Percentiles rank a stretch among this genome's conserved stretches.
These are phyloP conservation scores for Candida krabiensis DNA, from an alignment of 805 yeast species.

Conservation along the genomic window DNA sequence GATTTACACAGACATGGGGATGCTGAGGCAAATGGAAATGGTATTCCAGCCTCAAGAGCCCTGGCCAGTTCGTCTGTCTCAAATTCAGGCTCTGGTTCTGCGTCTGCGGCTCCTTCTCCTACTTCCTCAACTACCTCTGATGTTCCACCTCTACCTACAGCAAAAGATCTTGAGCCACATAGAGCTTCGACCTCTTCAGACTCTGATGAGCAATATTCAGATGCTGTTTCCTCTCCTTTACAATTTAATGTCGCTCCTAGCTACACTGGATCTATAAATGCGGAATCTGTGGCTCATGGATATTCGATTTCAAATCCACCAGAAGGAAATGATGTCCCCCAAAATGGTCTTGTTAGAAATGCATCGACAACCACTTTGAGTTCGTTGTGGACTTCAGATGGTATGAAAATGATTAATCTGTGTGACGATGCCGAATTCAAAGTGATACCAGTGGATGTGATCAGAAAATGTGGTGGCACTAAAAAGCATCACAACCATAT, in stretches of 20 bases:
- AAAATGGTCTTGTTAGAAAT: slow-evolving; percentile 8
- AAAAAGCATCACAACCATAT: slow-evolving; percentile 19
- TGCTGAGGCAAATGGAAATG: not conserved
- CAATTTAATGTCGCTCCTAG: not conserved
- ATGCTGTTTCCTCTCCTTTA: slow-evolving; percentile 5
- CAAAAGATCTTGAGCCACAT: not conserved
- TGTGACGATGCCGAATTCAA: slow-evolving; percentile 20
- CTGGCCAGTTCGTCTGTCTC: not conserved
- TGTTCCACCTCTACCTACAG: not conserved
- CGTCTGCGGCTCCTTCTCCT: slow-evolving; percentile 1
- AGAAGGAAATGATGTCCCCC: not conserved
- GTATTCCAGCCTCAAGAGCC: not conserved
- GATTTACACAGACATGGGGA: slow-evolving; percentile 9
- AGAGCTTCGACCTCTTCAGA: not conserved
- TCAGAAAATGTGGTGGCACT: slow-evolving; percentile 25
- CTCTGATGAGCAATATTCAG: slow-evolving; percentile 5
- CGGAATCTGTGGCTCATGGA: too few relatives aligned
- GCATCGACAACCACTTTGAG: slow-evolving; percentile 17
- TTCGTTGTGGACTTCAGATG: slow-evolving; percentile 25
- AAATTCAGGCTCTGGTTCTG: too few relatives aligned
- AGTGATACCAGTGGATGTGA: slow-evolving; percentile 26
- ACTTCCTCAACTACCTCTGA: slow-evolving; percentile 5
- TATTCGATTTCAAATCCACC: too few relatives aligned
- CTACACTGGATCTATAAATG: too few relatives aligned
- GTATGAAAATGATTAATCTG: slow-evolving; percentile 21